phyloP scores from a whole-genome alignment of 139 green algal species.

The Helicosporidium sp. region DNA sequence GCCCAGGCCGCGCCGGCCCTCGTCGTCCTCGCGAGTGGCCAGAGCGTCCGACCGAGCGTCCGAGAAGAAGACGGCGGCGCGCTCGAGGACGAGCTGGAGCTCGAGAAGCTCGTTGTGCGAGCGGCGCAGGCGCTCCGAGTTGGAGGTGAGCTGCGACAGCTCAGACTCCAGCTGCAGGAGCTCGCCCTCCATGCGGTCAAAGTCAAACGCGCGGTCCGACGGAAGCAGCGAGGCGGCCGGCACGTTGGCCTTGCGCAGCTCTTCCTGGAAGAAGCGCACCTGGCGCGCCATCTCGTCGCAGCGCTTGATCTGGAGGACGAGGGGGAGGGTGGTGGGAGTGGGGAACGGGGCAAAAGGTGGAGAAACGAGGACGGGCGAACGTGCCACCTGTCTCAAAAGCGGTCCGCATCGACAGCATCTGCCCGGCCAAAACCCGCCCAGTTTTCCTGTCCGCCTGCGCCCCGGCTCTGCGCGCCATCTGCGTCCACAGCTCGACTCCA shows the following conservation, averaged over 20 bases:
- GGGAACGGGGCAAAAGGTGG: background rate
- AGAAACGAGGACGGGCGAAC: background rate
- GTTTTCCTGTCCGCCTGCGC: too few relatives aligned
- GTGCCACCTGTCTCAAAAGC: background rate
- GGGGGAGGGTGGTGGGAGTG: too few relatives aligned
- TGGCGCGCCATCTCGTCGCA: slow-evolving; percentile 91
- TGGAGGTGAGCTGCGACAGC: slow-evolving; percentile 70
- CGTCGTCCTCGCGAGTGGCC: background rate
- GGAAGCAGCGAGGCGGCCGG: slow-evolving; percentile 8
- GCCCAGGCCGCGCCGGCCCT: too few relatives aligned
- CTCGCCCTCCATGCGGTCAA: slow-evolving; percentile 40
- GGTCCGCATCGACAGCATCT: background rate
- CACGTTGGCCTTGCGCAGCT: slow-evolving; percentile 60
- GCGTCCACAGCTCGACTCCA: too few relatives aligned
- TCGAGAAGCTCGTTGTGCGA: slow-evolving; percentile 70
- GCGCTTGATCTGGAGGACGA: slow-evolving; percentile 94
- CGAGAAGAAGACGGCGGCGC: slow-evolving; percentile 75
- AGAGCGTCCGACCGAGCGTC: slow-evolving; percentile 24
- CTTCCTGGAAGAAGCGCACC: slow-evolving; percentile 78
- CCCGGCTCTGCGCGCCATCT: too few relatives aligned
- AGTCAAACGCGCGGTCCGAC: slow-evolving; percentile 1
- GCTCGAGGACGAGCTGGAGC: slow-evolving; percentile 88
- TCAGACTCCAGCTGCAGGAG: slow-evolving; percentile 75
- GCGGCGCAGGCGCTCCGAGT: slow-evolving; percentile 67
- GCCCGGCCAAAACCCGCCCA: too few relatives aligned